Base-by-base conservation (phyloP, 495 filamentous ascomycete species). In the Delitschia confertaspora region DNA sequence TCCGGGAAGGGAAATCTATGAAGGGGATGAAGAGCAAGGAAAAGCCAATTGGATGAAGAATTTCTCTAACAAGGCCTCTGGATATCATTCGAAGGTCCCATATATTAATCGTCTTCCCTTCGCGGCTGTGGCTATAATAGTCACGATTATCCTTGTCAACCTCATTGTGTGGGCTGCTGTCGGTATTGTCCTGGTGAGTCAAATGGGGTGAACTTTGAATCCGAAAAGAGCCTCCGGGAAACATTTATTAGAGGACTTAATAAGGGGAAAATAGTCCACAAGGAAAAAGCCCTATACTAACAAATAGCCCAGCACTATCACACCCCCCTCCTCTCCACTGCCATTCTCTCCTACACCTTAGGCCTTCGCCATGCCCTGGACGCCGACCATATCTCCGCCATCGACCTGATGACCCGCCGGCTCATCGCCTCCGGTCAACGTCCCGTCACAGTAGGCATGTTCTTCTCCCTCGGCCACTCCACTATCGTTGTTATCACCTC, bases 331-430 rank as follows among this genome's bases (percentile, higher is more conserved):
- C 76, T 88, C 29, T 82, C 80, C 11, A 80, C 86, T 3, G 83
- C 88, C 3, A 76, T 89, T 11, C 72, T 93, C 0, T 76, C 89
- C 10, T 95, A 93, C 61, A 88, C 88, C 0, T 71, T 98, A 4
- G 89, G 91, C 5, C 73, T 98, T 16, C 78, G 91, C 38, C 89
- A 98, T 71, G 91, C 91, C 3, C 78, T 95, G 35, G 91, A 95
- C 59, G 91, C 91, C 11, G 89, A 98, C 63, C 91, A 98, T 65
- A 95, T 98, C 63, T 80, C 82, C 36, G 89, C 88, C 38, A 96
- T 96, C 52, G 91, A 96, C 66, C 71, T 96, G 10, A 94, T 91
- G 83, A 96, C 89, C 4, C 74, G 91, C 19, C 75, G 88, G 8
- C 73, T 96, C n/a, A 74, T 95, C 32, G 89, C 89, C 16, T 74